phyloP scores from a whole-genome alignment of 2,329 filamentous ascomycete genomes.

The Fusarium temperatum region DNA sequence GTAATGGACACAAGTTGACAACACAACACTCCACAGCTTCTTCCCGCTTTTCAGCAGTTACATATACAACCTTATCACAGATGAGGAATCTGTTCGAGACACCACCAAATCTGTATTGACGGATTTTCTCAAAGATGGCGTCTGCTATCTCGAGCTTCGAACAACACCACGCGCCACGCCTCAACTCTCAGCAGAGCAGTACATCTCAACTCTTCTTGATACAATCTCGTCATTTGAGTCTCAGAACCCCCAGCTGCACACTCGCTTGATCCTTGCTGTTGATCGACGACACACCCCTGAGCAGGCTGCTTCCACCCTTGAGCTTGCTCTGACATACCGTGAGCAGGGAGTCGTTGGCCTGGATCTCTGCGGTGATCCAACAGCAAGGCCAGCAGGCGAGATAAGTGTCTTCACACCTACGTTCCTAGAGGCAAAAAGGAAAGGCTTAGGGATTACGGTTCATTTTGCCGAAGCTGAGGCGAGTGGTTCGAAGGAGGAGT shows the following conservation, averaged over 20 bases:
- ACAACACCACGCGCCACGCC: conserved; percentile 77
- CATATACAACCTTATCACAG: conserved; percentile 79
- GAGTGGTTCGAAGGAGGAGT: conserved; percentile 67
- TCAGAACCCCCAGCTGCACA: conserved; percentile 58
- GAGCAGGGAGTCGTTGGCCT: conserved; percentile 72
- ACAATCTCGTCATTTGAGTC: conserved; percentile 65
- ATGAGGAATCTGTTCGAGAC: conserved; percentile 65
- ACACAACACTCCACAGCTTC: conserved; percentile 62
- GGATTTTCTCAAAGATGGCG: conserved; percentile 75
- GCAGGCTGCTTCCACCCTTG: conserved; percentile 71
- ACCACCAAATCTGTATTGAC: conserved; percentile 72
- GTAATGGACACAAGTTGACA: not conserved
- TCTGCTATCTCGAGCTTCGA: conserved; percentile 81
- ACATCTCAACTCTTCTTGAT: conserved; percentile 72
- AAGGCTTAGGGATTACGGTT: conserved; percentile 71
- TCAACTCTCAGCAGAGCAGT: conserved; percentile 67
- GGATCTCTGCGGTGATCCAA: conserved; percentile 82
- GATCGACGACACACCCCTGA: conserved; percentile 70
- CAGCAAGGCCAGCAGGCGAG: conserved; percentile 59
- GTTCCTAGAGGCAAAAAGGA: conserved; percentile 64
- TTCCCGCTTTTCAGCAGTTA: conserved; percentile 82
- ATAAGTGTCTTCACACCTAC: conserved; percentile 67
- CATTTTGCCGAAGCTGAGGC: conserved; percentile 79
- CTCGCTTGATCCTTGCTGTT: conserved; percentile 76
- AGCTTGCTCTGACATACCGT: conserved; percentile 67